These are phyloP conservation scores for Cercospora zeae-maydis DNA, from an alignment of 2,329 filamentous ascomycete species.

Conservation along the genomic window DNA sequence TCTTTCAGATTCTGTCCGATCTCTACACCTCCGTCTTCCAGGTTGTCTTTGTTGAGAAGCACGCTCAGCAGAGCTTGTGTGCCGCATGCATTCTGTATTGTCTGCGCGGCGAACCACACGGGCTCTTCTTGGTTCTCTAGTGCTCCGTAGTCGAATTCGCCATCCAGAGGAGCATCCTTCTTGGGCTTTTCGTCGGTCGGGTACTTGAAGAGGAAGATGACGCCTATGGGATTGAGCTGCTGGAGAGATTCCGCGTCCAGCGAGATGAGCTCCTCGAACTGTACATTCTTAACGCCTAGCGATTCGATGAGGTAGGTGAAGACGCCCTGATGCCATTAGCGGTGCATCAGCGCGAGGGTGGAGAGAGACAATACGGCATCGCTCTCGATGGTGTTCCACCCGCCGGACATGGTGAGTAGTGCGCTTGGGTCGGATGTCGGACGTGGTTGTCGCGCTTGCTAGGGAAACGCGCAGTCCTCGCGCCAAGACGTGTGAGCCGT, in stretches of 20 bases:
- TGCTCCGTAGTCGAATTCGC: constrained; percentile 72
- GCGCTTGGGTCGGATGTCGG: neutral
- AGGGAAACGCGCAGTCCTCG: neutral
- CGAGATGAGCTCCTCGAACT: constrained; percentile 93
- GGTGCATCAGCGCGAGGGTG: constrained; percentile 39
- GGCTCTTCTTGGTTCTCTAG: constrained; percentile 43
- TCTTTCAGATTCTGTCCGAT: constrained; percentile 68
- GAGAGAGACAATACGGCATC: constrained; percentile 65
- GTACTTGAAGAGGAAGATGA: constrained; percentile 99
- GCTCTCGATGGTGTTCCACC: constrained; percentile 97
- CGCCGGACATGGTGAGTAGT: constrained; percentile 50
- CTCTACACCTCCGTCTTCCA: constrained; percentile 52
- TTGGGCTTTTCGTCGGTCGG: constrained; percentile 65
- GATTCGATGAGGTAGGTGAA: constrained; percentile 94
- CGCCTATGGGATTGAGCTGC: constrained; percentile 60
- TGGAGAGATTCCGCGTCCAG: constrained; percentile 74
- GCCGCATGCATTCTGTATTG: constrained; percentile 97
- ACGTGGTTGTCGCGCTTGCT: neutral
- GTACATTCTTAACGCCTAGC: constrained; percentile 86
- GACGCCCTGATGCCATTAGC: constrained; percentile 62
- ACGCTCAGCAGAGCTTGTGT: constrained; percentile 93
- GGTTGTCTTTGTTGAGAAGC: constrained; percentile 71
- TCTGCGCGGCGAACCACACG: constrained; percentile 93
- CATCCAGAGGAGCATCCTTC: constrained; percentile 67
- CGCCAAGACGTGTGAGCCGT: neutral